Evolutionary conservation across 129 eudicot genomes (phyloP).

Genomic region (Heracleum sosnowskyi): DNA sequence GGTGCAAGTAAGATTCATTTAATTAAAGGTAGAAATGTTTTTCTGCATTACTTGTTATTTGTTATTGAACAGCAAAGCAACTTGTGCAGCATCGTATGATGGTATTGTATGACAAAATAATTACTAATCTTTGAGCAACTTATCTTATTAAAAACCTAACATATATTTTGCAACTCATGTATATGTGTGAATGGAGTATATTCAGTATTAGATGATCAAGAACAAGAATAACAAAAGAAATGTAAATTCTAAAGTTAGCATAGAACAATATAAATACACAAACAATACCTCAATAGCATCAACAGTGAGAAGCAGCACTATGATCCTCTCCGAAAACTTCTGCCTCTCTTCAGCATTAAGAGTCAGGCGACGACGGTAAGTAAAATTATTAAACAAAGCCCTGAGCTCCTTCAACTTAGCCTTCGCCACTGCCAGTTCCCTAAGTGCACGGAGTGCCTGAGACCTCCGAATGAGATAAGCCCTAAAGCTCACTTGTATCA

Average conservation of each 20-base stretch:
- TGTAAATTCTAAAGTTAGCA: not conserved
- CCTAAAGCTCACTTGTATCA: conserved; percentile 70
- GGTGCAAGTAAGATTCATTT: not conserved
- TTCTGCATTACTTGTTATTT: not conserved
- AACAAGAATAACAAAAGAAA: not conserved
- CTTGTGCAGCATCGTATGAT: not conserved
- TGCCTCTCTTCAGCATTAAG: conserved; percentile 87
- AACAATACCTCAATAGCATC: conserved; percentile 80
- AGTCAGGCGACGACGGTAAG: conserved; percentile 67
- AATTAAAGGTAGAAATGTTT: not conserved
- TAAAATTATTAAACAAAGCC: conserved; percentile 79
- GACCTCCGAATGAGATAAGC: conserved; percentile 77
- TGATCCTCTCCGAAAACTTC: conserved; percentile 70
- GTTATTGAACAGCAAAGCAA: not conserved
- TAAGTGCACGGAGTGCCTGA: conserved; percentile 77
- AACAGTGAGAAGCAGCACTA: conserved; percentile 86
- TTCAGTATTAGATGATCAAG: not conserved
- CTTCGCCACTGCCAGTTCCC: conserved; percentile 92
- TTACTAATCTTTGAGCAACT: not conserved
- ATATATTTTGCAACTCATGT: not conserved
- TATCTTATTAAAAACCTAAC: not conserved
- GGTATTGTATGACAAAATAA: not conserved
- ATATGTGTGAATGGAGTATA: not conserved
- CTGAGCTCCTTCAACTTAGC: conserved; percentile 88
- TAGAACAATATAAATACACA: not conserved